Conservation (phyloP, 2,329 filamentous ascomycete genomes). For the Whalleya microplaca region DNA sequence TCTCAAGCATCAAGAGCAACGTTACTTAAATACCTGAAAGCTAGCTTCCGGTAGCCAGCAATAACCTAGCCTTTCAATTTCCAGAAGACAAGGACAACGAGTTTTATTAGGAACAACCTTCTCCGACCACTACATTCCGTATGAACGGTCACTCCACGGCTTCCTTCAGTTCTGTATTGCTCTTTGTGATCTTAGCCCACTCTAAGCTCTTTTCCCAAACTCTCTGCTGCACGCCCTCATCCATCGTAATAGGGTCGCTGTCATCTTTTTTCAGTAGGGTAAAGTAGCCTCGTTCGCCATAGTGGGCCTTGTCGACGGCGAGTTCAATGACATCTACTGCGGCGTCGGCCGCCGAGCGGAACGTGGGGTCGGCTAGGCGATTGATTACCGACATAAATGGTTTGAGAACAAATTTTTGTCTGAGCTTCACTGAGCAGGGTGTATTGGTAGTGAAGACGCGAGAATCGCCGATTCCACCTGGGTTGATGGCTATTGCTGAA, state of each 20-base stretch:
- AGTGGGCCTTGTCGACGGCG: slow-evolving; percentile 21
- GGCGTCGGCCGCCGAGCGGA: slow-evolving; percentile 33
- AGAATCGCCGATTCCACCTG: slow-evolving; percentile 18
- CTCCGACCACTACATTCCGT: too few species aligned
- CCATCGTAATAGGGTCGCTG: slow-evolving; percentile 36
- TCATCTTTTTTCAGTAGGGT: slow-evolving; percentile 35
- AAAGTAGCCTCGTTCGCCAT: slow-evolving; percentile 41
- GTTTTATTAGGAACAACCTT: too few species aligned
- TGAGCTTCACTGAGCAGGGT: slow-evolving; percentile 2
- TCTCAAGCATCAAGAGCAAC: too few species aligned
- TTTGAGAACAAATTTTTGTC: slow-evolving; percentile 28
- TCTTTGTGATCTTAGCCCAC: slow-evolving; percentile 33
- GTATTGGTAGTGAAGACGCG: slow-evolving; percentile 15
- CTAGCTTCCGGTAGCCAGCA: too few species aligned
- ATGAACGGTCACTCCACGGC: slow-evolving; percentile 6
- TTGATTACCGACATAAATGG: slow-evolving; percentile 29
- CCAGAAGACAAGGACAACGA: too few species aligned
- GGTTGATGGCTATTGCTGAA: slow-evolving; percentile 13
- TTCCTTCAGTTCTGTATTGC: slow-evolving; percentile 14
- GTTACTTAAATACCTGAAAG: too few species aligned
- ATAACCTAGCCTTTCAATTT: too few species aligned
- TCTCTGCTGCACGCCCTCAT: slow-evolving; percentile 35
- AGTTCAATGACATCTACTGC: slow-evolving; percentile 24
- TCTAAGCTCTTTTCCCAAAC: slow-evolving; percentile 41
- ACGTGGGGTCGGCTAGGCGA: slow-evolving; percentile 35